Conservation (phyloP, 2,329 filamentous ascomycete genomes). For the Fulvia fulva region DNA sequence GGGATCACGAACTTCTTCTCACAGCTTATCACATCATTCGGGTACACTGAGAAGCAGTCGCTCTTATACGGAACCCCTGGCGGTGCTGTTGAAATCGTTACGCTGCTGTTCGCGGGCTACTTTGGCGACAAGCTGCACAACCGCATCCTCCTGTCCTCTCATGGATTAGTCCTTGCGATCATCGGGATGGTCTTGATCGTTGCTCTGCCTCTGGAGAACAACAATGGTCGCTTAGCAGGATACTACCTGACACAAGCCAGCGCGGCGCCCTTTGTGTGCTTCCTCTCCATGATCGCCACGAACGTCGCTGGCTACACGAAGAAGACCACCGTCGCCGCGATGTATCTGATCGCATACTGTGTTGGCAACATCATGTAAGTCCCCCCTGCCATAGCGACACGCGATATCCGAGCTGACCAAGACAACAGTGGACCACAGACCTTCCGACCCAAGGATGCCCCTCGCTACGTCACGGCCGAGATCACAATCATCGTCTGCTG, state of each 20-base stretch:
- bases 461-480: constrained; percentile 60
- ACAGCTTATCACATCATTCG: constrained; percentile 60
- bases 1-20: constrained; percentile 60
- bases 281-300: constrained; percentile 59
- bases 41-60: constrained; percentile 60
- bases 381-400: neutral
- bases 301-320: constrained; percentile 60
- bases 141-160: constrained; percentile 54
- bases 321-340: constrained; percentile 55
- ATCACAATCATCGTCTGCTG: constrained; percentile 61
- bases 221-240: constrained; percentile 55
- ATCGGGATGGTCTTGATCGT: constrained; percentile 63
- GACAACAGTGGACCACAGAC: constrained; percentile 43
- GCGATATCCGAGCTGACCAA: neutral
- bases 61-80: constrained; percentile 63
- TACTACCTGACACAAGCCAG: constrained; percentile 63
- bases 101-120: constrained; percentile 53
- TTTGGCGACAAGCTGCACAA: constrained; percentile 55
- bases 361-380: constrained; percentile 39
- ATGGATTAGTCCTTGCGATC: constrained; percentile 52
- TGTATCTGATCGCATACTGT: constrained; percentile 52
- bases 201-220: constrained; percentile 55
- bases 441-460: constrained; percentile 54
- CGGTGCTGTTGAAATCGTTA: constrained; percentile 61
- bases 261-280: constrained; percentile 60